Base-by-base conservation (phyloP, 306 rosid genomes). In the Prunus armeniaca region DNA sequence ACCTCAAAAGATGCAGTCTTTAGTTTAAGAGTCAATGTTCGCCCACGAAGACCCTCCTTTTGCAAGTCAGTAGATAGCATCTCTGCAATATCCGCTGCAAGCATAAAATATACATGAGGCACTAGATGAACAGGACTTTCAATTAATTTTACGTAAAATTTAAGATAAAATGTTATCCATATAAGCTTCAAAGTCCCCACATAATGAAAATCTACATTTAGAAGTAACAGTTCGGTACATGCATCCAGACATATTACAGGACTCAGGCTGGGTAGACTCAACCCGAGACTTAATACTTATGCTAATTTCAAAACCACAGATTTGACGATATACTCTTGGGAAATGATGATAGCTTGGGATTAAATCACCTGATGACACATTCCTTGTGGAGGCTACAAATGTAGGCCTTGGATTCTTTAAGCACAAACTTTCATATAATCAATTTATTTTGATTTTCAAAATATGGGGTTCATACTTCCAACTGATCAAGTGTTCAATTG, bases 1-100 rank as follows among this genome's bases (percentile, higher is more conserved):
- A 95, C 97, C 98, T 90, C 97, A 89, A 92, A 95, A 67, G 96
- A 82, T 41, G 93, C 89, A 67, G 98, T 90, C 87, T 95, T 95
- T 68, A 95, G 83, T 84, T 95, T 95, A 72, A 92, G 92, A 73
- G 97, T 95, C 86, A 92, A 81, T 38, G 97, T 92, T 63, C 96
- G 84, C 75, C 98, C 98, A 66, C 65, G 65, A 38, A 95, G 91
- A 74, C 89, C 93, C 83, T 92, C 98, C 67, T 87, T 95, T 49
- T 89, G 91, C 98, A 95, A 90, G 86, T 95, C 98, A 22, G 79
- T 17, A 19, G 92, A 92, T 63, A 95, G 86, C 89, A 85, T 89
- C 77, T 95, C 96, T n/a, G 96, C 91, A 82, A 92, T 89, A 75
- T 92, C 97, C 75, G 69, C 98, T 95, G 96, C 91, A 88, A 81